phyloP scores from a whole-genome alignment of 2,329 filamentous ascomycete species.

The Venturiaceae sp. region DNA sequence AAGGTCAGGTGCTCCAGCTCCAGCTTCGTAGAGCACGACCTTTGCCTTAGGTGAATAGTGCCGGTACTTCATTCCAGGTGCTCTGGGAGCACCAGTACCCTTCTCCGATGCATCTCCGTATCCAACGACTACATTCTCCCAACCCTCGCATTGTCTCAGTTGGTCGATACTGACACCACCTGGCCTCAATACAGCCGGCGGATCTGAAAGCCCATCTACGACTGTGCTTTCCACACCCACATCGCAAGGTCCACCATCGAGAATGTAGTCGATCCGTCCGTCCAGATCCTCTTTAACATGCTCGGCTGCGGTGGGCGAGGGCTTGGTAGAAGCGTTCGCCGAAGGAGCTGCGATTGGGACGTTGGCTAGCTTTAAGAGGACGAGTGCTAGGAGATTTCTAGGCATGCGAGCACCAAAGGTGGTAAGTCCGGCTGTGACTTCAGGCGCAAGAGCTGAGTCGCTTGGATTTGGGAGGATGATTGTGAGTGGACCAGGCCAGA shows the following conservation, averaged over 20 bases:
- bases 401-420: slow-evolving; percentile 93
- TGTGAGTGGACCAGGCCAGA: slow-evolving; percentile 93
- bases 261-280: slow-evolving; percentile 72
- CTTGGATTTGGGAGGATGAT: slow-evolving; percentile 72
- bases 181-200: slow-evolving; percentile 74
- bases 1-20: not conserved
- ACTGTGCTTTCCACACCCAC: slow-evolving; percentile 97
- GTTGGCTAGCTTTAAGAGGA: slow-evolving; percentile 71
- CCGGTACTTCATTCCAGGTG: slow-evolving; percentile 98
- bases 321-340: slow-evolving; percentile 88
- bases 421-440: slow-evolving; percentile 75
- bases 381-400: slow-evolving; percentile 69
- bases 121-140: slow-evolving; percentile 66
- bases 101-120: slow-evolving; percentile 66
- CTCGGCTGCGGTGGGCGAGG: slow-evolving; percentile 80
- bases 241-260: slow-evolving; percentile 78
- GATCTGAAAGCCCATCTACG: slow-evolving; percentile 75
- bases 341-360: slow-evolving; percentile 83
- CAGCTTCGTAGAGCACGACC: slow-evolving; percentile 68
- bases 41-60: slow-evolving; percentile 89
- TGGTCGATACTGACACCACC: slow-evolving; percentile 81
- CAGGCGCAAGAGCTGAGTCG: slow-evolving; percentile 66
- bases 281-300: slow-evolving; percentile 81
- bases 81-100: slow-evolving; percentile 47
- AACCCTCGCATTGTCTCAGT: slow-evolving; percentile 63